phyloP scores from a whole-genome alignment of 2,329 filamentous ascomycete species.

The Sporothrix inflata region DNA sequence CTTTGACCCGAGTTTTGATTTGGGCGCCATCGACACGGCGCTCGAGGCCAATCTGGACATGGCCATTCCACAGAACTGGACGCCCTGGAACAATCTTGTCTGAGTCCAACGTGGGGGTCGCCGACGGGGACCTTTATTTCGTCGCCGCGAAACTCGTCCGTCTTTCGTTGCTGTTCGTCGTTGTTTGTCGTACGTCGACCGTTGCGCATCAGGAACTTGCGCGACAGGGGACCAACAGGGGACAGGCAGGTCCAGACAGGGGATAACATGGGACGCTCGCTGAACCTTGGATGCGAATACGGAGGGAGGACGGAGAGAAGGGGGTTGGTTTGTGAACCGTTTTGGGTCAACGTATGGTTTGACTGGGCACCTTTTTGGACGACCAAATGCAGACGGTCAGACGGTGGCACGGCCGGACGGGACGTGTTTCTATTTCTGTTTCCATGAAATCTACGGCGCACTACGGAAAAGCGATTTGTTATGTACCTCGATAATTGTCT shows the following conservation, averaged over 20 bases:
- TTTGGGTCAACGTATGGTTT: not conserved
- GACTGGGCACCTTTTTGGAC: not conserved
- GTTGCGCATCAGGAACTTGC: not conserved
- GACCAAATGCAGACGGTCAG: not conserved
- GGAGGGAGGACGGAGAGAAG: not conserved
- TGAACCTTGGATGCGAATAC: not conserved
- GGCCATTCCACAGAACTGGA: conserved; percentile 56
- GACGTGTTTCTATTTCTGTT: not conserved
- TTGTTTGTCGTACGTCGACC: not conserved
- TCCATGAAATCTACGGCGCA: not conserved
- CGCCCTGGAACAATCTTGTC: conserved; percentile 32
- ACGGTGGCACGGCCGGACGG: not conserved
- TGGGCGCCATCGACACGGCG: conserved; percentile 58
- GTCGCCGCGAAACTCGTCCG: not conserved
- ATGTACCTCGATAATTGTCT: not conserved
- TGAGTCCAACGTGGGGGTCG: conserved; percentile 7
- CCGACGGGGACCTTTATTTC: not conserved
- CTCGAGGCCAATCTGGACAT: conserved; percentile 60
- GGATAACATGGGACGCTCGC: not conserved
- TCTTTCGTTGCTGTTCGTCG: not conserved
- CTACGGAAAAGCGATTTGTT: not conserved
- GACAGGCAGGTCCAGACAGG: not conserved
- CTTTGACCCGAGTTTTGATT: conserved; percentile 58
- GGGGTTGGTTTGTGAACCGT: conserved; percentile 4
- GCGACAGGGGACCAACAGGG: not conserved